Evolutionary conservation across 345 rosid genomes (phyloP).

Genomic region (Geranium brycei): DNA sequence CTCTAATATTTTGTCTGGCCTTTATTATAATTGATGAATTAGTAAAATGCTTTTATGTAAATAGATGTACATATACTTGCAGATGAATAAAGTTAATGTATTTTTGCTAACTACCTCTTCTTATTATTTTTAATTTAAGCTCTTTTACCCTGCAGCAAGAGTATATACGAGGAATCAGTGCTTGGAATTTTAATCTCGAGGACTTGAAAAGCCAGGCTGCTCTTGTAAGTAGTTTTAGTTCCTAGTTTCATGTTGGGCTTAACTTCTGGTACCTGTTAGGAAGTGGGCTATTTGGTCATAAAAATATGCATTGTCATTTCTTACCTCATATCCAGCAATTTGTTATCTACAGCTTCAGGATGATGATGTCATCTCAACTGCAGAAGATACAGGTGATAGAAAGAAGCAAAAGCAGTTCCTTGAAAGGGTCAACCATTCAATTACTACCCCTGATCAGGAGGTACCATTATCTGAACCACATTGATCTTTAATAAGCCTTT

Average conservation of each 20-base stretch:
- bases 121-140: neutral
- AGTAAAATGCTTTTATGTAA: too few species aligned
- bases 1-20: neutral
- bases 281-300: constrained; percentile 1
- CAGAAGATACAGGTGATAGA: constrained; percentile 34
- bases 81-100: neutral
- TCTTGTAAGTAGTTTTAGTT: constrained; percentile 38
- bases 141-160: constrained; percentile 56
- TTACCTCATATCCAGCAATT: neutral
- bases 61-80: neutral
- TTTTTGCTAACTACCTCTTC: neutral
- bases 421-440: constrained; percentile 33
- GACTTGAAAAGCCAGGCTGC: constrained; percentile 94
- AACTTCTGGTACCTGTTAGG: constrained; percentile 1
- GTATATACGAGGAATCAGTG: constrained; percentile 86
- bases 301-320: neutral
- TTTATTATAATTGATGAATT: neutral
- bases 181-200: constrained; percentile 96
- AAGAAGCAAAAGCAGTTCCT: constrained; percentile 38
- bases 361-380: constrained; percentile 39
- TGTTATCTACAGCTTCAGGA: constrained; percentile 54
- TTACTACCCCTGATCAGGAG: constrained; percentile 45
- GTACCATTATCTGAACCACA: constrained; percentile 19
- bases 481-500: constrained; percentile 1
- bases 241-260: neutral